These are phyloP conservation scores for Yamadazyma blattariae DNA, from an alignment of 1,139 yeast genomes.

Conservation along the genomic window DNA sequence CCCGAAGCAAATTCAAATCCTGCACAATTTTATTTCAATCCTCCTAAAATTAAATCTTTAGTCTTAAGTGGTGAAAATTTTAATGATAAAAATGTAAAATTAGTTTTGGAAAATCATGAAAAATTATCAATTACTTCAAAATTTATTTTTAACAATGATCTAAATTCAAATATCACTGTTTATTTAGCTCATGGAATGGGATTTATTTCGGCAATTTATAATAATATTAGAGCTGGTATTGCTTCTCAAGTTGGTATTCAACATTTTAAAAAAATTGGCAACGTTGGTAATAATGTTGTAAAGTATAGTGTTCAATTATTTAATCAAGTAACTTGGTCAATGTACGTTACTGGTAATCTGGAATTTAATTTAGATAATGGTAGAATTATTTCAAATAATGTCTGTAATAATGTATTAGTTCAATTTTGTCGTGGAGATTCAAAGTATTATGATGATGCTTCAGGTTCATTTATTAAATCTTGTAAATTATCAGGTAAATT, in stretches of 20 bases:
- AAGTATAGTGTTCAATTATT: constrained; percentile 36
- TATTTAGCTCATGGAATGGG: constrained; percentile 66
- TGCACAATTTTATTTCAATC: constrained; percentile 45
- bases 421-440: constrained; percentile 49
- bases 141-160: constrained; percentile 6
- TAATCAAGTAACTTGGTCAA: constrained; percentile 42
- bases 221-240: constrained; percentile 51
- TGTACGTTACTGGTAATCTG: constrained; percentile 30
- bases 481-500: constrained; percentile 25
- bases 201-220: constrained; percentile 59
- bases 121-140: constrained; percentile 34
- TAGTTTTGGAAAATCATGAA: constrained; percentile 26
- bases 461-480: constrained; percentile 32
- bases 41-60: constrained; percentile 45
- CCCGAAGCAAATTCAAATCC: constrained; percentile 39
- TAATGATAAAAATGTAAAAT: constrained; percentile 16
- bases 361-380: constrained; percentile 46
- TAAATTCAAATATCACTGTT: constrained; percentile 20
- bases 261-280: constrained; percentile 26
- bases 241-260: constrained; percentile 66
- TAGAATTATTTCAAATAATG: constrained; percentile 48
- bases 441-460: constrained; percentile 49
- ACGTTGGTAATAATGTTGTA: constrained; percentile 7
- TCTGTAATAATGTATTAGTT: constrained; percentile 29
- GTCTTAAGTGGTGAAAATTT: constrained; percentile 35